phyloP scores from a whole-genome alignment of 352 stramenopile genomes.

The Phytophthora fragariae region DNA sequence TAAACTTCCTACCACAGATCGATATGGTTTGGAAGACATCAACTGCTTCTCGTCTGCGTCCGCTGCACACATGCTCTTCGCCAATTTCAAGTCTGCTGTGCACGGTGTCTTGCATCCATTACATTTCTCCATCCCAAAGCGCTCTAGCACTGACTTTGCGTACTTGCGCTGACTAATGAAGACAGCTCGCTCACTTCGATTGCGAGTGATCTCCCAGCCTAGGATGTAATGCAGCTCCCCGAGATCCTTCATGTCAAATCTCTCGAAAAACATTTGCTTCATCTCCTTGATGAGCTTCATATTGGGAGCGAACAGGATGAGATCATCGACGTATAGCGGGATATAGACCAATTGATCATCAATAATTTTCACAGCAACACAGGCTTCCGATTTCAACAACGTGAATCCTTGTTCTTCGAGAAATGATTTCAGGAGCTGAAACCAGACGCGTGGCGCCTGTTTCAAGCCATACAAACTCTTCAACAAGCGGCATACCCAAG shows the following conservation, averaged over 20 bases:
- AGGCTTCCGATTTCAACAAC: background rate
- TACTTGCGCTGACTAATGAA: background rate
- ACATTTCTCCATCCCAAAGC: background rate
- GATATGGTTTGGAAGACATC: background rate
- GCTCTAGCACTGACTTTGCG: background rate
- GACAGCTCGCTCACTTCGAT: background rate
- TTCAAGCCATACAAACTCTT: too few species aligned
- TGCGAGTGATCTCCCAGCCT: background rate
- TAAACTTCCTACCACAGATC: background rate
- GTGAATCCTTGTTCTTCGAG: too few species aligned
- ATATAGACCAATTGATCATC: background rate
- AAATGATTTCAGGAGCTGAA: too few species aligned
- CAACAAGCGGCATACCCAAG: too few species aligned
- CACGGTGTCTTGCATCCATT: background rate
- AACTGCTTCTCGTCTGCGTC: background rate
- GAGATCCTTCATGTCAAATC: background rate
- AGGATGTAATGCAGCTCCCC: background rate
- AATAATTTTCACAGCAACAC: background rate
- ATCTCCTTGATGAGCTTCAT: background rate
- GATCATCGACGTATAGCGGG: background rate
- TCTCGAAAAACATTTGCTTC: background rate
- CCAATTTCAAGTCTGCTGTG: background rate
- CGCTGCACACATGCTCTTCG: background rate
- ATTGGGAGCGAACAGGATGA: background rate
- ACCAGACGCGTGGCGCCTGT: too few species aligned